A percentile compares a stretch with the other conserved stretches of the same genome.
These are phyloP conservation scores for Amaranthus cruentus DNA, from an alignment of 148 eudicot genomes.

Conservation along the genomic window DNA sequence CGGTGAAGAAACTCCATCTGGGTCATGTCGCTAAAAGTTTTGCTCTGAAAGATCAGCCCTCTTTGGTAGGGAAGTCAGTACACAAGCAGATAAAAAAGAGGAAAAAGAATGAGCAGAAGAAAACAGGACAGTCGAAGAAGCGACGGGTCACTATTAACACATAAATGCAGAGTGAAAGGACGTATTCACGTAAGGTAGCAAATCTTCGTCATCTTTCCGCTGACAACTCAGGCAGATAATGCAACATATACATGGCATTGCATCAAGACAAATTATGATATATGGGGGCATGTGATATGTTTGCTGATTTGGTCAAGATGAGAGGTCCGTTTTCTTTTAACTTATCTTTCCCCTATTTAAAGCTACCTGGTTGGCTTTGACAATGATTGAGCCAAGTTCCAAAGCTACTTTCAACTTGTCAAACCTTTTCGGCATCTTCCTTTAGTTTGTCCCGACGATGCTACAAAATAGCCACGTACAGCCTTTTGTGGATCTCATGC, in stretches of 20 bases:
- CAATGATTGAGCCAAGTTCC: slow-evolving; percentile 14
- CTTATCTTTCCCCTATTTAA: slow-evolving; percentile 15
- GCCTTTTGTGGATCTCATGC: slow-evolving; percentile 7
- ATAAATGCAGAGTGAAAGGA: slow-evolving; percentile 18
- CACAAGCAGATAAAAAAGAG: slow-evolving; percentile 58
- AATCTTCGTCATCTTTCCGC: slow-evolving; percentile 29
- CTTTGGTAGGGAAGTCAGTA: slow-evolving; percentile 66
- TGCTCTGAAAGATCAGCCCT: slow-evolving; percentile 79
- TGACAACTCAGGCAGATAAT: slow-evolving; percentile 24
- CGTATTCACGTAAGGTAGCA: slow-evolving; percentile 14
- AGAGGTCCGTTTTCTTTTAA: slow-evolving; percentile 11
- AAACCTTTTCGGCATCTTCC: not conserved
- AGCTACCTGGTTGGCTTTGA: slow-evolving; percentile 9
- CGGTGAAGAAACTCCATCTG: slow-evolving; percentile 82
- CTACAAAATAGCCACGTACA: slow-evolving; percentile 2
- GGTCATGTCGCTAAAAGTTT: slow-evolving; percentile 92
- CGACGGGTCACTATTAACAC: slow-evolving; percentile 35
- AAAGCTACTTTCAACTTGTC: not conserved
- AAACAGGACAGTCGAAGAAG: slow-evolving; percentile 48
- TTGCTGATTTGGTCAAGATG: slow-evolving; percentile 25
- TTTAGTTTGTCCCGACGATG: not conserved
- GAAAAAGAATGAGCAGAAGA: slow-evolving; percentile 61
- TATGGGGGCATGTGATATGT: slow-evolving; percentile 32
- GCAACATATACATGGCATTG: slow-evolving; percentile 1
- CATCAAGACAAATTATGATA: slow-evolving; percentile 20